Evolutionary conservation across 306 rosid genomes (phyloP).

Genomic region (Cyclanthera cordifolia): DNA sequence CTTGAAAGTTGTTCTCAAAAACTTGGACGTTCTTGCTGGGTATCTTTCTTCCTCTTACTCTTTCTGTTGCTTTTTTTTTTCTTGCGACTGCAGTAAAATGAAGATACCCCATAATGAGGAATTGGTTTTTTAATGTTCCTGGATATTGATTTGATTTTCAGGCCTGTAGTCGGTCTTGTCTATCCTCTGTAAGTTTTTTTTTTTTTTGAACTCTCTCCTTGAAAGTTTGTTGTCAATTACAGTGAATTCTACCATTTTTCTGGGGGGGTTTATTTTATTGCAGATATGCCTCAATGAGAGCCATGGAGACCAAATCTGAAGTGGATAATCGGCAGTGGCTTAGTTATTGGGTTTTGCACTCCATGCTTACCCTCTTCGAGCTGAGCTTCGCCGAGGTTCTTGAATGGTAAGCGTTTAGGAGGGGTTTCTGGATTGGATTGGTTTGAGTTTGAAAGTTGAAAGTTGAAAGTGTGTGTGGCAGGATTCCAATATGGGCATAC

Average conservation of each 20-base stretch:
- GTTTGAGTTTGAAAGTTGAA: not conserved
- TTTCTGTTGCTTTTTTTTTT: not conserved
- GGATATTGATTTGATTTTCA: conserved; percentile 27
- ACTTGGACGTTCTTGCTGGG: conserved; percentile 94
- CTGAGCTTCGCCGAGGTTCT: conserved; percentile 63
- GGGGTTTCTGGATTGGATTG: not conserved
- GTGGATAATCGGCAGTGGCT: conserved; percentile 94
- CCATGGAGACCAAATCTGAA: conserved; percentile 76
- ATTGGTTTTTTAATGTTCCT: too few species aligned
- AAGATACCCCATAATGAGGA: too few species aligned
- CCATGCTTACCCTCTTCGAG: conserved; percentile 81
- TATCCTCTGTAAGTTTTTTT: conserved; percentile 18
- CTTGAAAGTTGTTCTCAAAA: conserved; percentile 56
- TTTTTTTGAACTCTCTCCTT: not conserved
- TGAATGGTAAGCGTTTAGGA: conserved; percentile 47
- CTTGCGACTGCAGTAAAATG: too few species aligned
- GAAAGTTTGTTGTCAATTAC: not conserved
- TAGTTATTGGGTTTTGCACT: conserved; percentile 88
- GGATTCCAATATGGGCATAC: conserved; percentile 92
- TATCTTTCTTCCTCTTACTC: conserved; percentile 13
- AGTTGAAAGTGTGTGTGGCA: conserved; percentile 20
- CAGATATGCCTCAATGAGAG: conserved; percentile 86
- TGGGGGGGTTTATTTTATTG: conserved; percentile 1
- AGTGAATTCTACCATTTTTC: not conserved
- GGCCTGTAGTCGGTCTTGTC: conserved; percentile 31